Evolutionary conservation across 2,329 filamentous ascomycete genomes (phyloP).

Genomic region (Pestalotiopsis sp.): DNA sequence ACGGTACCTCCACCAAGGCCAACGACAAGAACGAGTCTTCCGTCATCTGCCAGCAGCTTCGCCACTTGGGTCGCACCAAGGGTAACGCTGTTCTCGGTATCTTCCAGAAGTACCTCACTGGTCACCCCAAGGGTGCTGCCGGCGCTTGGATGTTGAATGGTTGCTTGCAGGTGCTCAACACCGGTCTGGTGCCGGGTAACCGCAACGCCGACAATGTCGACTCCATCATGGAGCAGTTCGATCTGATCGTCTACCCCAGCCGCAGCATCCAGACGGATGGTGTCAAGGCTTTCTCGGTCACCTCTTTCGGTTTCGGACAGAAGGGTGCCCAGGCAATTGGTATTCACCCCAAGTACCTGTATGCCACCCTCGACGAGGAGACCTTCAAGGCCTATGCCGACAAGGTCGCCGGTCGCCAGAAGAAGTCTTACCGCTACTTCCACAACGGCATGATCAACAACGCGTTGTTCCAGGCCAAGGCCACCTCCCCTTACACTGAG

Average conservation of each 20-base stretch:
- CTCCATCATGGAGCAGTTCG: constrained; percentile 93
- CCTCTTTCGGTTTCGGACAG: constrained; percentile 98
- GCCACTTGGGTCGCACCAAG: constrained; percentile 92
- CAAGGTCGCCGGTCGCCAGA: constrained; percentile 92
- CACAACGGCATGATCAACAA: constrained; percentile 99
- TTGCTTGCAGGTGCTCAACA: constrained; percentile 92
- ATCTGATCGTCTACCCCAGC: constrained; percentile 96
- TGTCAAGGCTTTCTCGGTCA: constrained; percentile 97
- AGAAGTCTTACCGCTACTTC: constrained; percentile 98
- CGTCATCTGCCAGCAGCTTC: constrained; percentile 94
- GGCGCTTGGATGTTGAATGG: constrained; percentile 99
- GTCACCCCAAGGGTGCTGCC: constrained; percentile 98
- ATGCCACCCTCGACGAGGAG: constrained; percentile 85
- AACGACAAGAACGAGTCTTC: constrained; percentile 99
- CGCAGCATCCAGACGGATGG: constrained; percentile 96
- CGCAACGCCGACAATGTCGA: constrained; percentile 98
- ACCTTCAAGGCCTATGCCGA: constrained; percentile 80
- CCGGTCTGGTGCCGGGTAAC: constrained; percentile 92
- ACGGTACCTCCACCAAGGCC: constrained; percentile 96
- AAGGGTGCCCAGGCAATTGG: constrained; percentile 98
- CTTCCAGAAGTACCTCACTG: constrained; percentile 99
- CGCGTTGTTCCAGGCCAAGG: constrained; percentile 94
- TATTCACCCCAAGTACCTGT: constrained; percentile 92
- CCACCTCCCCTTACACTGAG: constrained; percentile 85
- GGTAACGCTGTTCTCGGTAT: constrained; percentile 95